Base-by-base conservation (phyloP, 1,139 yeast species). In the Pichia sp. region DNA sequence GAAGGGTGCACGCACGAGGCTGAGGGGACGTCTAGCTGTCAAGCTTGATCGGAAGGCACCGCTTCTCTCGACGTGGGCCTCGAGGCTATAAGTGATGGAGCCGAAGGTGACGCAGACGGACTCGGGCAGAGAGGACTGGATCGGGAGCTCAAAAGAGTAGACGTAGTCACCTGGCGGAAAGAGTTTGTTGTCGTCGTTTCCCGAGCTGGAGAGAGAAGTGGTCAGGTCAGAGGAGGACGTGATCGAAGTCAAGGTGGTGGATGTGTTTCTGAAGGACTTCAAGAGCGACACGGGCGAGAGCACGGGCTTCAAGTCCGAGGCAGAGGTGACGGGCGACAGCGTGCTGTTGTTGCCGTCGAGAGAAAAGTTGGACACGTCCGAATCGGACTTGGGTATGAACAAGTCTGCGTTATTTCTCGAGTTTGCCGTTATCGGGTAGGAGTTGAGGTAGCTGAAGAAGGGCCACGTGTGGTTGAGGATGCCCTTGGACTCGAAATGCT, bases 381-480 rank as follows among this genome's bases (percentile, higher is more conserved):
- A 61, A 22, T 61, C 67, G 21, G 45, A 55, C 44, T 55, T 62
- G 41, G 75, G 76, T 51, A 73, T 70, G 58, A 63, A 77, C 19
- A 74, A 65, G 59, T 81, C 80, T 19, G 88, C 87, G 44, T 85
- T 82, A 52, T 81, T 82, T 52, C 85, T 79, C 6, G 66, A 49
- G 34, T 61, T 65, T 46, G 69, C 62, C 52, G 58, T 49, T 2
- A 48, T 26, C 6, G 61, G 62, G 45, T 63, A 65, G 5, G 47
- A 18, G 49, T 62, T 61, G 26, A 50, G 46, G 44, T 58, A 55
- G 45, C 80, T 79, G 72, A 83, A 93, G 66, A 93, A 90, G 1
- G 96, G 95, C 99, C 99, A 93, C 4, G 88, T 83, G 65, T 93
- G 98, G 52, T 80, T 78, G 36, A 88, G 76, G 13, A 91, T 67